Percentiles rank a stretch among this genome's conserved stretches.
phyloP scores from a whole-genome alignment of 2,329 filamentous ascomycete genomes.

The Penicillium brasilianum region DNA sequence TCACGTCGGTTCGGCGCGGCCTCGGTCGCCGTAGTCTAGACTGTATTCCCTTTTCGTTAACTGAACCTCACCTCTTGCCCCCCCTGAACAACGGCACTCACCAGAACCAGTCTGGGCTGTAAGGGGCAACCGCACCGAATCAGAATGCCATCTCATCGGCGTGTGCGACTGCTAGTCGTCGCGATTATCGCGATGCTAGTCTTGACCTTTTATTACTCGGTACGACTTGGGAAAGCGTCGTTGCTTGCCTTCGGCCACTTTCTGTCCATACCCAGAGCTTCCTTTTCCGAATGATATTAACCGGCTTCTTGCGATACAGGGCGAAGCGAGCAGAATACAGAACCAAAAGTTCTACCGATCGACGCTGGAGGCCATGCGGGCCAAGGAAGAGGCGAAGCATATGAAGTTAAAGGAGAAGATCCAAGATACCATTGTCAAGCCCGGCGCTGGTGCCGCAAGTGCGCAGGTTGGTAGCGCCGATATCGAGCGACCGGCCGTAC shows the following conservation, averaged over 20 bases:
- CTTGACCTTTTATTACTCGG: slow-evolving; percentile 74
- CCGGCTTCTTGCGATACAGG: slow-evolving; percentile 33
- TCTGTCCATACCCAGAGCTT: background rate
- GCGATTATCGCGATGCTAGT: slow-evolving; percentile 68
- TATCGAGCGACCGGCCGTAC: slow-evolving; percentile 47
- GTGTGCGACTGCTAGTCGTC: slow-evolving; percentile 70
- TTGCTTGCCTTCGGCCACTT: background rate
- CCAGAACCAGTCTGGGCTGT: background rate
- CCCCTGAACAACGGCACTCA: background rate
- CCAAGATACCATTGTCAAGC: slow-evolving; percentile 39
- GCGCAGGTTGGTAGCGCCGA: slow-evolving; percentile 67
- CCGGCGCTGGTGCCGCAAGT: slow-evolving; percentile 38
- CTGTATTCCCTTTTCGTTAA: background rate
- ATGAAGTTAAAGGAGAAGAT: slow-evolving; percentile 62
- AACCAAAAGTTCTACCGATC: slow-evolving; percentile 60
- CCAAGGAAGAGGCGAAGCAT: slow-evolving; percentile 47
- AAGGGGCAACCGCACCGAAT: background rate
- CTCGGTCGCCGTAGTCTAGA: slow-evolving; percentile 1
- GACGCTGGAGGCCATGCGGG: slow-evolving; percentile 60
- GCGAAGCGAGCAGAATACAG: slow-evolving; percentile 46
- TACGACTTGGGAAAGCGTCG: slow-evolving; percentile 43
- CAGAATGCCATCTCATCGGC: slow-evolving; percentile 71
- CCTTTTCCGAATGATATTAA: slow-evolving; percentile 10
- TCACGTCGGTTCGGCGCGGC: slow-evolving; percentile 4
- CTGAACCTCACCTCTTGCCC: background rate